Conservation (phyloP, 2,329 filamentous ascomycete genomes). For the Cladosporium sp. region DNA sequence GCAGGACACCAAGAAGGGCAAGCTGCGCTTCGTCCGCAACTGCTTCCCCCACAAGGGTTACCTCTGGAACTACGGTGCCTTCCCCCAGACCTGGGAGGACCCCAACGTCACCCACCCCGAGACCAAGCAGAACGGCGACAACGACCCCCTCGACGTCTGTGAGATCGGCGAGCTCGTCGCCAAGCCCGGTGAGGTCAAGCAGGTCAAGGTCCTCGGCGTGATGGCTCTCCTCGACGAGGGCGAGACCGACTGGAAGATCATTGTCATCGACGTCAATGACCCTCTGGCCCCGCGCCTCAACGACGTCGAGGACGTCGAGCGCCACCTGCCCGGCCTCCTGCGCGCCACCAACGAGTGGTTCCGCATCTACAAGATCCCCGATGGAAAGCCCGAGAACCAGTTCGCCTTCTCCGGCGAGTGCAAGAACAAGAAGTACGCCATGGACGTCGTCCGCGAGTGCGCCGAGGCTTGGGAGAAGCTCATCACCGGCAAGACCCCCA, state of each 20-base stretch:
- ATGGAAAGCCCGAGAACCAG: conserved; percentile 99
- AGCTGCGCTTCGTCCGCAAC: conserved; percentile 98
- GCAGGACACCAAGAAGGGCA: conserved; percentile 99
- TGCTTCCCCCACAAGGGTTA: conserved; percentile 99
- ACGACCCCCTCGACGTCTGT: conserved; percentile 98
- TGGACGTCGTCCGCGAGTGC: conserved; percentile 93
- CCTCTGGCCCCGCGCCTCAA: conserved; percentile 94
- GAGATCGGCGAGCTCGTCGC: conserved; percentile 98
- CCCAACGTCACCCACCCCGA: conserved; percentile 93
- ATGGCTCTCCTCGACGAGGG: conserved; percentile 99
- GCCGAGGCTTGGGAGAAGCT: conserved; percentile 96
- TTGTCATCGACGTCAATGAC: conserved; percentile 98
- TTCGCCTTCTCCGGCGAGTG: conserved; percentile 99
- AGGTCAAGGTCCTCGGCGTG: conserved; percentile 99
- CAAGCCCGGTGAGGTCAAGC: conserved; percentile 95
- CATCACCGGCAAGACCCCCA: conserved; percentile 80
- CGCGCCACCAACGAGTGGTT: conserved; percentile 99
- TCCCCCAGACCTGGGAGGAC: conserved; percentile 99
- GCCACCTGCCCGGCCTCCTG: conserved; percentile 93
- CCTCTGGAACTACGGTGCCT: conserved; percentile 99
- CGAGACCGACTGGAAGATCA: conserved; percentile 99
- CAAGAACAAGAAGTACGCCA: conserved; percentile 99
- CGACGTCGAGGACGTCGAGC: conserved; percentile 98
- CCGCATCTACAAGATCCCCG: conserved; percentile 99
- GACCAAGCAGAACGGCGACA: conserved; percentile 99